These are phyloP conservation scores for Meredithiella fracta DNA, from an alignment of 2,329 filamentous ascomycete species.

Conservation along the genomic window DNA sequence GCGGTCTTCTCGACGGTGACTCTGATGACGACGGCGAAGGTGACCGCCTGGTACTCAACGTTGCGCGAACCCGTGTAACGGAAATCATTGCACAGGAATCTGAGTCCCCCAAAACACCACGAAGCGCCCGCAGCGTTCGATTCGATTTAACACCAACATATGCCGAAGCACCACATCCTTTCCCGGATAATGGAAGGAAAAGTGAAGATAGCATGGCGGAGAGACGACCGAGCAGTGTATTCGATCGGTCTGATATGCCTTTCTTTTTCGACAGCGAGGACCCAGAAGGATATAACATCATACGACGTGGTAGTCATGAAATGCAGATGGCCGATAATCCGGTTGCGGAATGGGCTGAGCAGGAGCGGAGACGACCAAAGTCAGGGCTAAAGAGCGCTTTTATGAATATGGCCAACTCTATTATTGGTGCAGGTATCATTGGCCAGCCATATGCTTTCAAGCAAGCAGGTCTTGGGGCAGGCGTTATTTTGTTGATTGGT, in stretches of 20 bases:
- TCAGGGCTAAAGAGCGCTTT: slow-evolving; percentile 77
- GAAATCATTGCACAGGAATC: slow-evolving; percentile 6
- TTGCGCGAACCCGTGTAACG: slow-evolving; percentile 11
- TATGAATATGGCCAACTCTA: slow-evolving; percentile 99
- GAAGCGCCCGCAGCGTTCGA: slow-evolving; percentile 57
- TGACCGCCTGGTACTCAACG: slow-evolving; percentile 10
- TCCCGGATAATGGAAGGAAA: slow-evolving; percentile 12
- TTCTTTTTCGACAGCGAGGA: slow-evolving; percentile 14
- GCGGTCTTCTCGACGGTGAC: slow-evolving; percentile 17
- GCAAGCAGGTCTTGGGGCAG: slow-evolving; percentile 74
- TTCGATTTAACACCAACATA: slow-evolving; percentile 45
- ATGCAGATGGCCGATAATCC: slow-evolving; percentile 15
- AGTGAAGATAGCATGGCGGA: slow-evolving; percentile 11
- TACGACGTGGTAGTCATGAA: slow-evolving; percentile 9
- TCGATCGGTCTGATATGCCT: slow-evolving; percentile 10
- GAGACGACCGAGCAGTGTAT: slow-evolving; percentile 13
- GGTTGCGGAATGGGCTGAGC: slow-evolving; percentile 28
- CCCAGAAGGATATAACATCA: slow-evolving; percentile 2
- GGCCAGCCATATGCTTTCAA: slow-evolving; percentile 90
- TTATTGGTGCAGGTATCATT: slow-evolving; percentile 65
- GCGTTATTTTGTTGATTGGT: slow-evolving; percentile 57
- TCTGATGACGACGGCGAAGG: slow-evolving; percentile 15
- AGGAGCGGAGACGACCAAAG: slow-evolving; percentile 52
- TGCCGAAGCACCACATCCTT: slow-evolving; percentile 20
- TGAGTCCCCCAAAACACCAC: slow-evolving; percentile 29